Evolutionary conservation across 2,329 filamentous ascomycete genomes (phyloP).

Genomic region (Gnomoniopsis sp.): DNA sequence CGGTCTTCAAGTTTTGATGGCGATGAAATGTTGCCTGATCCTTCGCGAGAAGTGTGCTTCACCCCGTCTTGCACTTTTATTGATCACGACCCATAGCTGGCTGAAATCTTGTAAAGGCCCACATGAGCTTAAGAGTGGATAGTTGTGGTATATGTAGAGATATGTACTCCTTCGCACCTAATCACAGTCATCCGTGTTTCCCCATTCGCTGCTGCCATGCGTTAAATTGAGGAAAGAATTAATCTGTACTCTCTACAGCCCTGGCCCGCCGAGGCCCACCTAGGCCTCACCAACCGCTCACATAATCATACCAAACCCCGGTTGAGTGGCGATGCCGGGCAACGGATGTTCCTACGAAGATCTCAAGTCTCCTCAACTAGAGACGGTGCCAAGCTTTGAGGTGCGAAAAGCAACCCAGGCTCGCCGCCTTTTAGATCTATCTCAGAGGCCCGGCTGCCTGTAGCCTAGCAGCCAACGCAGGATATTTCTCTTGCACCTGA

Average conservation of each 20-base stretch:
- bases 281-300: not conserved
- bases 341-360: not conserved
- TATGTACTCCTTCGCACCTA: not conserved
- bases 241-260: not conserved
- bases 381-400: no score
- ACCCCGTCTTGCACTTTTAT: no score
- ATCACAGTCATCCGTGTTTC: not conserved
- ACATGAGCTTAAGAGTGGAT: not conserved
- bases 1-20: no score
- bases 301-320: not conserved
- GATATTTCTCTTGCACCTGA: slow-evolving; percentile 85
- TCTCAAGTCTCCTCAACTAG: not conserved
- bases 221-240: not conserved
- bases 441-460: slow-evolving; percentile 41
- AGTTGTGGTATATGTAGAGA: not conserved
- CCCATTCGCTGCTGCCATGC: not conserved
- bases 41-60: no score
- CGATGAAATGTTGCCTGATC: no score
- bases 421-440: slow-evolving; percentile 17
- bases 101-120: no score
- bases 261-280: not conserved
- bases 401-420: not conserved
- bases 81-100: no score
- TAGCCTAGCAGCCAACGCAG: slow-evolving; percentile 71
- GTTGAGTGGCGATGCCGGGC: not conserved